Conservation (phyloP, 495 filamentous ascomycete genomes). For the Rhizodiscina lignyota region DNA sequence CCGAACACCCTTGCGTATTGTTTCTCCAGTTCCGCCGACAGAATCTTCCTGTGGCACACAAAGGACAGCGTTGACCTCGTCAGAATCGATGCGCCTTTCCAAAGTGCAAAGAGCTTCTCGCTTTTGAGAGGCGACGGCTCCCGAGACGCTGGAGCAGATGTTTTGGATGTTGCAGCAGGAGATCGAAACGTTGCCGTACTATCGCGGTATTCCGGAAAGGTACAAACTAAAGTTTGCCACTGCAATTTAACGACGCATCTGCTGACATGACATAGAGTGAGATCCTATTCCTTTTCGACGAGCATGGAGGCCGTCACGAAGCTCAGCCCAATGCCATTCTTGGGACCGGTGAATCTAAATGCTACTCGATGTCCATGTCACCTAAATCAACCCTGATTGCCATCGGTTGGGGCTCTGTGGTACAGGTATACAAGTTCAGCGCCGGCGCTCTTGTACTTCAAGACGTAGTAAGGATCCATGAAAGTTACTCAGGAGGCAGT, state of each 20-base stretch:
- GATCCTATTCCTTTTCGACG: not conserved
- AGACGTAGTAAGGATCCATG: not conserved
- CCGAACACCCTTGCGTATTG: not conserved
- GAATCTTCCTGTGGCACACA: not conserved
- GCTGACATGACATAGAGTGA: not conserved
- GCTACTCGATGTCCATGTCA: not conserved
- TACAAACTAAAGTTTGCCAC: too few relatives aligned
- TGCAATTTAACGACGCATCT: too few relatives aligned
- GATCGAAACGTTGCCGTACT: not conserved
- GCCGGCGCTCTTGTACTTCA: not conserved
- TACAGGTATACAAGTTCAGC: not conserved
- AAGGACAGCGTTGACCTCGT: not conserved
- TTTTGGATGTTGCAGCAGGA: not conserved
- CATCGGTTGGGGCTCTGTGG: not conserved
- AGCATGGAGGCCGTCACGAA: not conserved
- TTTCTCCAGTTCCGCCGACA: not conserved
- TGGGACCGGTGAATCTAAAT: not conserved
- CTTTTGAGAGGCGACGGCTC: not conserved
- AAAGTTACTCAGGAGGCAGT: not conserved
- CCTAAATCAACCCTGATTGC: not conserved
- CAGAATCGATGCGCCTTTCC: not conserved
- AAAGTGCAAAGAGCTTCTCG: not conserved
- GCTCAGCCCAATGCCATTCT: not conserved
- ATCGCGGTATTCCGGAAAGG: not conserved
- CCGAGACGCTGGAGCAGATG: not conserved